Conservation (phyloP, 768 basidiomycete species). For the Cystoderma amianthinum region DNA sequence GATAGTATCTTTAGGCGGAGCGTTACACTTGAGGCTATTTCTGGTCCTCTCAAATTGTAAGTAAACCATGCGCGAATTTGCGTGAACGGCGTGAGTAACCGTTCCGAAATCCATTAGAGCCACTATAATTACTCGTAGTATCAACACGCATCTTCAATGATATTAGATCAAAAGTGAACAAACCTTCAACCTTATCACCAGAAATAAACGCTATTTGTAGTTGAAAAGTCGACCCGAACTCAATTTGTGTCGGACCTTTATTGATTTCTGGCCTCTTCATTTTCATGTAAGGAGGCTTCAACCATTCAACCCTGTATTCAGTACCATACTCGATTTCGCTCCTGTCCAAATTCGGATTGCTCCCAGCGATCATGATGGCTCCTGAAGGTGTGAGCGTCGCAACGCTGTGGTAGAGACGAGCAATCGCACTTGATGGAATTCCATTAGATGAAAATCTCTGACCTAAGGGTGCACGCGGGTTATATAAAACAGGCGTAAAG, state of each 20-base stretch:
- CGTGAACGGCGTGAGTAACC: slow-evolving; percentile 71
- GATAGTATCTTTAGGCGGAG: slow-evolving; percentile 55
- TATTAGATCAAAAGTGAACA: not conserved
- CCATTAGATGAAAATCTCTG: slow-evolving; percentile 34
- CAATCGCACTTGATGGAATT: slow-evolving; percentile 31
- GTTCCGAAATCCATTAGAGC: slow-evolving; percentile 78
- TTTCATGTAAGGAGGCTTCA: slow-evolving; percentile 26
- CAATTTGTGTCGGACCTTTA: not conserved
- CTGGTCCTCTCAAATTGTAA: slow-evolving; percentile 30
- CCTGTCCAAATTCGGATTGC: slow-evolving; percentile 28
- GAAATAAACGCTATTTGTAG: no score
- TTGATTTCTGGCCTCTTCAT: slow-evolving; percentile 2
- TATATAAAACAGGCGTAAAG: slow-evolving; percentile 39
- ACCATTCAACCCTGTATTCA: slow-evolving; percentile 26
- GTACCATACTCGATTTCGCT: slow-evolving; percentile 13
- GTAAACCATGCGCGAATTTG: slow-evolving; percentile 72
- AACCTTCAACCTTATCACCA: slow-evolving; percentile 20
- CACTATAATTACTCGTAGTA: slow-evolving; percentile 34
- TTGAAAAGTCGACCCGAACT: not conserved
- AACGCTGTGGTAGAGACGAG: slow-evolving; percentile 55
- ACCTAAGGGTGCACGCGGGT: slow-evolving; percentile 31
- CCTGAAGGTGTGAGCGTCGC: slow-evolving; percentile 48
- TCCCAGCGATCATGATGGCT: slow-evolving; percentile 18
- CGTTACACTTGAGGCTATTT: slow-evolving; percentile 45
- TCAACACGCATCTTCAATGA: not conserved